These are phyloP conservation scores for Ophioceras dolichostomum DNA, from an alignment of 2,329 filamentous ascomycete species.

Conservation along the genomic window DNA sequence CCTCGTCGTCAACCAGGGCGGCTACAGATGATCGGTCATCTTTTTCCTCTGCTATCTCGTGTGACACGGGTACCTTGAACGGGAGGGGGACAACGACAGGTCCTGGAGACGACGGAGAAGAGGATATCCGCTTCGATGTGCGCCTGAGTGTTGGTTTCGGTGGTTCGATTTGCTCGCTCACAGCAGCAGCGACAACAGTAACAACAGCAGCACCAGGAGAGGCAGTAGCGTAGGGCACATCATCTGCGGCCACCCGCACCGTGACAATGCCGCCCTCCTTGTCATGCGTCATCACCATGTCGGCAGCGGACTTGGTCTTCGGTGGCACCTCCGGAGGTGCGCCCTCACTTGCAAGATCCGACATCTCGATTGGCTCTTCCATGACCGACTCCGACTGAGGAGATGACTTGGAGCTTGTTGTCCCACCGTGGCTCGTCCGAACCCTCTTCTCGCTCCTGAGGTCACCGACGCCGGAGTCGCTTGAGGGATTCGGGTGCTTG, in stretches of 20 bases:
- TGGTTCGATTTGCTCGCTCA: too few relatives aligned
- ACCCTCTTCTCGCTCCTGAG: conserved; percentile 31
- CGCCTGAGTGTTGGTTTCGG: background rate
- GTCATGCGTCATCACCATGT: conserved; percentile 28
- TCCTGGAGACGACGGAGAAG: conserved; percentile 17
- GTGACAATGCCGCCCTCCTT: conserved; percentile 35
- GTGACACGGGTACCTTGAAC: conserved; percentile 42
- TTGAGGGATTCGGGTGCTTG: conserved; percentile 20
- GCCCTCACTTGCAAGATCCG: conserved; percentile 28
- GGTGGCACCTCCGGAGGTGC: conserved; percentile 10
- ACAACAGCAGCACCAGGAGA: too few relatives aligned
- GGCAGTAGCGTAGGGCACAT: background rate
- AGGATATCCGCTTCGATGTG: conserved; percentile 9
- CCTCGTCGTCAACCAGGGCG: conserved; percentile 52
- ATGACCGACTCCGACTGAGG: conserved; percentile 22
- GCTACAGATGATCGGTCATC: conserved; percentile 55
- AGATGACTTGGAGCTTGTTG: conserved; percentile 11
- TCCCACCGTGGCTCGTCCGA: conserved; percentile 18
- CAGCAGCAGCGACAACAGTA: too few relatives aligned
- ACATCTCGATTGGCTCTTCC: conserved; percentile 42
- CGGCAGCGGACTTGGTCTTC: conserved; percentile 19
- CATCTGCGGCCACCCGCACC: conserved; percentile 37
- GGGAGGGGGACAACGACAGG: conserved; percentile 52
- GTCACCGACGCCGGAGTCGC: conserved; percentile 39
- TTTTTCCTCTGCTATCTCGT: conserved; percentile 14